Evolutionary conservation across 768 basidiomycete species (phyloP).

Genomic region (Ephemerocybe angulata): DNA sequence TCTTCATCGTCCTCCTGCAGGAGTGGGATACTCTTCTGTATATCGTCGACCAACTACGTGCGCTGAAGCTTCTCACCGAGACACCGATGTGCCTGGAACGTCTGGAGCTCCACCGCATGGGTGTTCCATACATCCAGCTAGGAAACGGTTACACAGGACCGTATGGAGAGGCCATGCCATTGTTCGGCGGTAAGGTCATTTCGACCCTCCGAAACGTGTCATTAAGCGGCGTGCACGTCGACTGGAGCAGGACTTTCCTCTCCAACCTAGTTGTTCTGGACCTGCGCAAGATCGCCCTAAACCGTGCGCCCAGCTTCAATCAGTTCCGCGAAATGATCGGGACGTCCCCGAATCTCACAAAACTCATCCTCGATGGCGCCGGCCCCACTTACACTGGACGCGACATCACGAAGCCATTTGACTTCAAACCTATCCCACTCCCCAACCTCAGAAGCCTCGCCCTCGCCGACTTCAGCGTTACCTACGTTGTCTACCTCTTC

Average conservation of each 20-base stretch:
- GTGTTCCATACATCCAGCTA: slow-evolving; percentile 42
- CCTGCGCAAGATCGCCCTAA: slow-evolving; percentile 55
- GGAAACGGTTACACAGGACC: slow-evolving; percentile 36
- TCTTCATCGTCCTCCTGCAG: slow-evolving; percentile 55
- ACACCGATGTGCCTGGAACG: slow-evolving; percentile 48
- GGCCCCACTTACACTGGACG: slow-evolving; percentile 42
- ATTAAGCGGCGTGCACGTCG: slow-evolving; percentile 56
- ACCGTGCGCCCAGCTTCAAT: slow-evolving; percentile 44
- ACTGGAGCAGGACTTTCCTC: slow-evolving; percentile 51
- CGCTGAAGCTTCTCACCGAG: slow-evolving; percentile 29
- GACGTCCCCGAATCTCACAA: slow-evolving; percentile 46
- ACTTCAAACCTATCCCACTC: slow-evolving; percentile 41
- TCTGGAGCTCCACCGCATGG: slow-evolving; percentile 62
- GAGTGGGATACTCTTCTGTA: slow-evolving; percentile 51
- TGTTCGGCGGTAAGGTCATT: slow-evolving; percentile 50
- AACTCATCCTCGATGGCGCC: slow-evolving; percentile 60
- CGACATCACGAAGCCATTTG: background rate
- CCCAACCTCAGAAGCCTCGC: slow-evolving; percentile 48
- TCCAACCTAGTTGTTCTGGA: slow-evolving; percentile 61
- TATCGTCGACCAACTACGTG: slow-evolving; percentile 47
- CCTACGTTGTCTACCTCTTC: slow-evolving; percentile 46
- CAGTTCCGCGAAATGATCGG: slow-evolving; percentile 53
- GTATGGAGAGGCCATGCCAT: slow-evolving; percentile 30
- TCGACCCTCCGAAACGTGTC: slow-evolving; percentile 48
- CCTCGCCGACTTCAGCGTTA: slow-evolving; percentile 51